Base-by-base conservation (phyloP, 2,329 filamentous ascomycete species). In the Paraconiothyrium sp. region DNA sequence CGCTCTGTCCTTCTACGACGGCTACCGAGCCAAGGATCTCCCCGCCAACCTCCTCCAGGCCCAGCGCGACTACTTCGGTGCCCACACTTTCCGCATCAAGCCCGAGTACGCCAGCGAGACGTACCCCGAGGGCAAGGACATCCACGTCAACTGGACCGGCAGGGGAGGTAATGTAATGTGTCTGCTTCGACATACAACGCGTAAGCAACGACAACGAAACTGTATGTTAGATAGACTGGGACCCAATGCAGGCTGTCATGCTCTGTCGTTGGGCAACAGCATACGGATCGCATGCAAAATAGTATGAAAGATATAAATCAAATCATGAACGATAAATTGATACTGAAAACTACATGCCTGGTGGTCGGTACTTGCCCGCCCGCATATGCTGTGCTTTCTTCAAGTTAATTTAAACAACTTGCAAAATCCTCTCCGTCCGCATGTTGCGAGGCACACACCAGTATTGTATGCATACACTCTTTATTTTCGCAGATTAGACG, bases 131-230 rank as follows among this genome's bases (percentile, higher is more conserved):
- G 93, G 90, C 81, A 85, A 93, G 84, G 89, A 98, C 82, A 95
- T 94, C 79, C 95, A 99, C 88, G 93, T 98, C 82, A 99, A 99
- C 92, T 99, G 95, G 95, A 99, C 95, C 73, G 95, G 95, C 76
- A 92, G 95, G 81, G 95, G 95, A 79, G 95, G 95, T 78, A 95
- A 98, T 80, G 95, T 78, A 95, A 98, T 80, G 92, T 99, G 70
- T 97, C 93, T 73, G 95, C 95, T 76, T 97, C 94, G 56, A 98
- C 94, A 73, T 99, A 99, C 88, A 92, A 93, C 84, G 95, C 92
- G 86, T 98, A 96, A 69, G 67, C 60, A 62, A 57, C 57, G 44
- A 58, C 57, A 41, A 58, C 55, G 63, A 62, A 65, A 32, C 30
- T 59, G 39, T 57, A 50, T 54, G 52, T 41, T 52, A 52, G 27